These are phyloP conservation scores for Immersiella caudata DNA, from an alignment of 495 filamentous ascomycete genomes.

Conservation along the genomic window DNA sequence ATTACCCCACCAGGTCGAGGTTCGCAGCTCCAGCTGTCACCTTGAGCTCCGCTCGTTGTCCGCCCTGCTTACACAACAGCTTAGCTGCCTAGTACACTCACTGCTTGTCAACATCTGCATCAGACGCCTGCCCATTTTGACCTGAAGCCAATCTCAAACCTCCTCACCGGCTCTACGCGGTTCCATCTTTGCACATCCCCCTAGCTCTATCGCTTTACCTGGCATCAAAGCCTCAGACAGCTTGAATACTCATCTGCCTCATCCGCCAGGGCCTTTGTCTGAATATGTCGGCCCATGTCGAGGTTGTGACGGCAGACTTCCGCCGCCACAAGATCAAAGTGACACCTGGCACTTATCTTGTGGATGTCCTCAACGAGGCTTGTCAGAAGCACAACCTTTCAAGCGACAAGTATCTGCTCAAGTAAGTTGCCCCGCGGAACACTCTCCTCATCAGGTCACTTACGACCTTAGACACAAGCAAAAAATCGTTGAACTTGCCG, in stretches of 20 bases:
- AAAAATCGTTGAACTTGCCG: slow-evolving; percentile 81
- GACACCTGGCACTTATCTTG: slow-evolving; percentile 73
- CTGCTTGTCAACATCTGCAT: not conserved
- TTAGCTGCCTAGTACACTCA: slow-evolving; percentile 8
- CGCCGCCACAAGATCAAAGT: slow-evolving; percentile 79
- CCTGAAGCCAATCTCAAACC: not conserved
- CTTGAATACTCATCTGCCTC: not conserved
- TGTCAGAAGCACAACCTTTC: slow-evolving; percentile 76
- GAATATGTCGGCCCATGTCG: slow-evolving; percentile 83
- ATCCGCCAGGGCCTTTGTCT: not conserved
- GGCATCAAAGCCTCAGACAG: not conserved
- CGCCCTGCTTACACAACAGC: slow-evolving; percentile 12
- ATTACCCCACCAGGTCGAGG: not conserved
- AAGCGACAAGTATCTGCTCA: slow-evolving; percentile 75
- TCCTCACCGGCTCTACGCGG: not conserved
- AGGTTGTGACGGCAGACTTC: slow-evolving; percentile 78
- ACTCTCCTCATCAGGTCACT: slow-evolving; percentile 11
- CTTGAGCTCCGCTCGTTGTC: not conserved
- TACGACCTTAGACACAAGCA: slow-evolving; percentile 65
- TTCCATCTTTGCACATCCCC: not conserved
- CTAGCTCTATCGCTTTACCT: not conserved
- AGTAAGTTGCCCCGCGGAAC: slow-evolving; percentile 55
- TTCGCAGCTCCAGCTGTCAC: not conserved
- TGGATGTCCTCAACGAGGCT: slow-evolving; percentile 83
- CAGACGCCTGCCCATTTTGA: no score